Conservation (phyloP, 2,329 filamentous ascomycete species). For the Botrytis byssoidea region DNA sequence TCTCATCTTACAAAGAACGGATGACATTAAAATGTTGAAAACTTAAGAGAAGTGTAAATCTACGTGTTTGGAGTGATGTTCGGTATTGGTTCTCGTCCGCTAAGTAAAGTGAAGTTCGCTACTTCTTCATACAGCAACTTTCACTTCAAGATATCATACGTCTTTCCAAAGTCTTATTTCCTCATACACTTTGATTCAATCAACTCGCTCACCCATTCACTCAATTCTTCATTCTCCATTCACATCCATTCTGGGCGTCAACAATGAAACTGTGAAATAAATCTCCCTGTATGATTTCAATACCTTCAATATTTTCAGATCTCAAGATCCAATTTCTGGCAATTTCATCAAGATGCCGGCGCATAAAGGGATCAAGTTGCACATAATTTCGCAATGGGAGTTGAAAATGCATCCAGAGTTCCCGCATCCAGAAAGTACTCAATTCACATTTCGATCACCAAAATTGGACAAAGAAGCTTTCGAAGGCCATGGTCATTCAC, state of each 20-base stretch:
- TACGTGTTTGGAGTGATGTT: background rate
- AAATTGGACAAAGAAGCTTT: slow-evolving; percentile 2
- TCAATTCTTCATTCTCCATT: background rate
- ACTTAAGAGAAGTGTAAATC: background rate
- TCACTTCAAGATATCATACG: background rate
- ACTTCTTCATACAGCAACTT: background rate
- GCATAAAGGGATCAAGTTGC: slow-evolving; percentile 33
- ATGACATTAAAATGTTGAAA: background rate
- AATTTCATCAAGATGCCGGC: slow-evolving; percentile 32
- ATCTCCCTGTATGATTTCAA: background rate
- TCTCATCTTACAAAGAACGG: background rate
- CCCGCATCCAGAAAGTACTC: slow-evolving; percentile 53
- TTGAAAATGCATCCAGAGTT: slow-evolving; percentile 50
- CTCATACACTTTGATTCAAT: background rate
- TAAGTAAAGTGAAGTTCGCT: slow-evolving; percentile 3
- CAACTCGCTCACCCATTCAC: background rate
- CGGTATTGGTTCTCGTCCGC: background rate
- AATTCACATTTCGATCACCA: slow-evolving; percentile 40
- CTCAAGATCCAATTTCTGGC: background rate
- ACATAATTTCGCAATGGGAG: slow-evolving; percentile 33
- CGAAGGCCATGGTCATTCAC: slow-evolving; percentile 1
- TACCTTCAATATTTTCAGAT: background rate
- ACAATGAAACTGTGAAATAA: background rate
- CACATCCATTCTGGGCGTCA: background rate
- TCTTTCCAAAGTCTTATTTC: background rate